Base-by-base conservation (phyloP, 129 eudicot genomes). In the Centella asiatica region DNA sequence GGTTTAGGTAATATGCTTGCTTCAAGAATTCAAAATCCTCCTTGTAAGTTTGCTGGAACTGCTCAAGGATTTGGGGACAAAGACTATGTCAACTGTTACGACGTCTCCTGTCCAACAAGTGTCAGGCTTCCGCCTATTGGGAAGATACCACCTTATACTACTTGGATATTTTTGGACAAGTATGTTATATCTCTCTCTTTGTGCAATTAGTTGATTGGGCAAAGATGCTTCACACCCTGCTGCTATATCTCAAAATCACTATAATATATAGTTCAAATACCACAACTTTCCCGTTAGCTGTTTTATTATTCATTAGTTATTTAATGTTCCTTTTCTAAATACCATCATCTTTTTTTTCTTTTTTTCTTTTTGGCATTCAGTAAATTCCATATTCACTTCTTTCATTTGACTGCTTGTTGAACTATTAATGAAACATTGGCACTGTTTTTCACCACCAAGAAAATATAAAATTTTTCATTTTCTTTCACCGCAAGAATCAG, bases 151-250 rank as follows among this genome's bases (percentile, higher is more conserved):
- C 80, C 87, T 24, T 90, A 83, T 70, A 90, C 94, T 44, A 90
- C 95, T 18, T 90, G 97, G 97, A 81, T 87, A 34, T 90, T 86
- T 60, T 76, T 90, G 65, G 76, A 76, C 76, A 90, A 81, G 97
- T 82, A 67, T 17, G 52, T 25, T 4, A 31, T 72, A 47, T 50
- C 28, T 36, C 14, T 26, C 14, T 15, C 34, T 32, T 53, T 56
- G n/a, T 56, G 26, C 62, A 9, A 22, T 31, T 12, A 53, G 20
- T 53, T 53, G 26, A 25, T 13, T 24, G 26, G 23, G 11, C 2
- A 49, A 49, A 6, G 9, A 20, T 5, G 4, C 9, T 1, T 49
- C 22, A 9, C 14, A 13, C 9, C 28, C 23, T 49, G 14, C 55
- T 19, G 19, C 9, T 49, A 13, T 49, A 6, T 49, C 14, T 49